Evolutionary conservation across 2,329 filamentous ascomycete species (phyloP).

Genomic region (Fonsecaea pedrosoi): DNA sequence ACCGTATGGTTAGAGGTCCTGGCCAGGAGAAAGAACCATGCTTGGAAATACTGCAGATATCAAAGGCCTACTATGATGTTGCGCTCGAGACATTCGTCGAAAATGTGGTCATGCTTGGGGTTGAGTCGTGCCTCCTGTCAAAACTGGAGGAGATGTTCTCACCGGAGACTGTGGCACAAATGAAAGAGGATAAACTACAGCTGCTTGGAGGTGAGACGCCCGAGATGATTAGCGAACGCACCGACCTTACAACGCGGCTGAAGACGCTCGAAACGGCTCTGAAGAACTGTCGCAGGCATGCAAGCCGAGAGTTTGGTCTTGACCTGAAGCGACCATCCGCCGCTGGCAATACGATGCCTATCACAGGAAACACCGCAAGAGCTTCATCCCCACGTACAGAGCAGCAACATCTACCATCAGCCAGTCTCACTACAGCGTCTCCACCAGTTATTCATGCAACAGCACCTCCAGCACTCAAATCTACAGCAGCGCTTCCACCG

Average conservation of each 20-base stretch:
- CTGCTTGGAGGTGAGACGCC: slow-evolving; percentile 42
- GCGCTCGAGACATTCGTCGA: slow-evolving; percentile 47
- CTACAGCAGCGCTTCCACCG: not conserved
- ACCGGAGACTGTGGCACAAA: slow-evolving; percentile 43
- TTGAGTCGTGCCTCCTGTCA: slow-evolving; percentile 49
- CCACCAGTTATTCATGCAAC: not conserved
- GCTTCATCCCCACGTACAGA: not conserved
- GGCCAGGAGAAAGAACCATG: slow-evolving; percentile 26
- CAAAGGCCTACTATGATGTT: slow-evolving; percentile 40
- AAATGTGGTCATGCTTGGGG: slow-evolving; percentile 47
- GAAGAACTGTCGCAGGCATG: slow-evolving; percentile 20
- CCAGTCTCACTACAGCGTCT: not conserved
- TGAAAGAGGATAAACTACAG: slow-evolving; percentile 42
- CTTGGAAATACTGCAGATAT: slow-evolving; percentile 38
- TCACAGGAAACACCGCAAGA: not conserved
- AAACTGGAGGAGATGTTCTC: slow-evolving; percentile 46
- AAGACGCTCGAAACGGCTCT: slow-evolving; percentile 17
- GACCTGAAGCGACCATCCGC: not conserved
- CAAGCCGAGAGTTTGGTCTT: slow-evolving; percentile 7
- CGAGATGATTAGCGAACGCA: slow-evolving; percentile 38
- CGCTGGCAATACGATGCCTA: not conserved
- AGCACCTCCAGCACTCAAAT: not conserved
- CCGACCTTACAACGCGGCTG: slow-evolving; percentile 16
- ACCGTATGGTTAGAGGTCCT: slow-evolving; percentile 1
- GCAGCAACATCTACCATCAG: not conserved